Percentiles rank a stretch among this genome's conserved stretches.
phyloP scores from a whole-genome alignment of 495 filamentous ascomycete species.

The Mytilinidion resinicola region DNA sequence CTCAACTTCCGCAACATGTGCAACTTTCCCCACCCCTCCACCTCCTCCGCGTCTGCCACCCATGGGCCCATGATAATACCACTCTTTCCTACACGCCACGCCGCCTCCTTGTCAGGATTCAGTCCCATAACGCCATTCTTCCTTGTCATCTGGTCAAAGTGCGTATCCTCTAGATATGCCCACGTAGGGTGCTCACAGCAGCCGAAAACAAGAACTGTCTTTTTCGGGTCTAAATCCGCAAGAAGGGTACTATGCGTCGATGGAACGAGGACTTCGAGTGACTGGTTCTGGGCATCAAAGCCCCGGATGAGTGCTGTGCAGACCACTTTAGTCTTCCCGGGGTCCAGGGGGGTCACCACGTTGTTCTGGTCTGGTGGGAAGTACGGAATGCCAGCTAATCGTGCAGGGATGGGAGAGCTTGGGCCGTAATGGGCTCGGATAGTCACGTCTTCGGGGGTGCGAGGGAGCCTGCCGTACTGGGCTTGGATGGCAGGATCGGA shows the following conservation, averaged over 20 bases:
- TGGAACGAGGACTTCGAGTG: slow-evolving; percentile 16
- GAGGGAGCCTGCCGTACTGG: slow-evolving; percentile 3
- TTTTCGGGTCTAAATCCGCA: slow-evolving; percentile 8
- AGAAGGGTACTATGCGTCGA: slow-evolving; percentile 5
- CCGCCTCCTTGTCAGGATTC: slow-evolving; percentile 2
- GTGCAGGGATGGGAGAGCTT: no score
- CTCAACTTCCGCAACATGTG: slow-evolving; percentile 12
- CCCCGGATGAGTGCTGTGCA: slow-evolving; percentile 20
- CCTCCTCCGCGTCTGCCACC: slow-evolving; percentile 6
- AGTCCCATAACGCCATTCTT: not conserved
- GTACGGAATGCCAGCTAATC: slow-evolving; percentile 6
- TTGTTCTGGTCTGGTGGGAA: slow-evolving; percentile 7
- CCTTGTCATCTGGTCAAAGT: slow-evolving; percentile 1
- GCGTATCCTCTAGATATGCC: slow-evolving; percentile 21
- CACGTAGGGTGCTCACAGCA: slow-evolving; percentile 21
- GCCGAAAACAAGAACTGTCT: slow-evolving; percentile 19
- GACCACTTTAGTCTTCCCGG: slow-evolving; percentile 6
- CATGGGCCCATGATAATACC: slow-evolving; percentile 1
- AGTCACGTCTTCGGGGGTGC: slow-evolving; percentile 4
- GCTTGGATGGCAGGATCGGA: not conserved
- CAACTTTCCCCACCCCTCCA: slow-evolving; percentile 14
- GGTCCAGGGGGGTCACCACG: slow-evolving; percentile 7
- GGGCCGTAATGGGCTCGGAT: no score
- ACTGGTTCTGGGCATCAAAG: slow-evolving; percentile 4
- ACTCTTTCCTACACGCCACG: not conserved